A percentile compares a stretch with the other conserved stretches of the same genome.
These are phyloP conservation scores for Nakaseomyces kungkrabaensis DNA, from an alignment of 1,139 yeast genomes.

Conservation along the genomic window DNA sequence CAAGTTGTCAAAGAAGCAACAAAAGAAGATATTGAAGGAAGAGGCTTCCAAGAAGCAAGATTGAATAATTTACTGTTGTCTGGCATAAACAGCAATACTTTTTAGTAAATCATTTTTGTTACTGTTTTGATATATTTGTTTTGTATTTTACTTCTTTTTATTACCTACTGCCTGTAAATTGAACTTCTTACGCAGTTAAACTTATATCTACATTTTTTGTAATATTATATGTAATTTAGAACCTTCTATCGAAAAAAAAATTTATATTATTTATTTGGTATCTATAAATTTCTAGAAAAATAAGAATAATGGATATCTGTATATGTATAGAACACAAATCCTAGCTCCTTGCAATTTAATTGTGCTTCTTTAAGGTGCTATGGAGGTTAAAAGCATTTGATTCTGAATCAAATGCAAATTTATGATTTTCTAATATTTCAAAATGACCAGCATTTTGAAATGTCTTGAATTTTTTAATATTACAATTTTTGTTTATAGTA, in stretches of 20 bases:
- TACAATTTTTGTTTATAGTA: neutral
- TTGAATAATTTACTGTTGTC: neutral
- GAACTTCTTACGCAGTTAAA: neutral
- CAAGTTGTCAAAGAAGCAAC: constrained; percentile 1
- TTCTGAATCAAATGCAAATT: no score
- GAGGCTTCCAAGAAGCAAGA: neutral
- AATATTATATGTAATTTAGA: neutral
- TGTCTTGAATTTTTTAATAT: neutral
- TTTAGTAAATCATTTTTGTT: neutral
- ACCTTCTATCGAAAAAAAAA: neutral
- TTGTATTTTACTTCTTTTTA: neutral
- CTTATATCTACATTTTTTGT: neutral
- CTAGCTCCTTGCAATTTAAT: neutral
- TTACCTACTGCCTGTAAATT: neutral
- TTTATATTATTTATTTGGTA: no score
- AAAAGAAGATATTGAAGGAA: neutral
- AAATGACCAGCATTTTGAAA: neutral
- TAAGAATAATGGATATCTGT: neutral
- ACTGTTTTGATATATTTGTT: neutral
- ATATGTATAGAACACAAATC: neutral
- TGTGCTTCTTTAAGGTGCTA: no score
- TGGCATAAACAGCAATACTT: no score
- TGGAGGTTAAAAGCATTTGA: no score
- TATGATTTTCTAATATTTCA: neutral
- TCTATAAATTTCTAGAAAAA: no score